phyloP scores from a whole-genome alignment of 495 filamentous ascomycete genomes.

The Tetracladium setigerum region DNA sequence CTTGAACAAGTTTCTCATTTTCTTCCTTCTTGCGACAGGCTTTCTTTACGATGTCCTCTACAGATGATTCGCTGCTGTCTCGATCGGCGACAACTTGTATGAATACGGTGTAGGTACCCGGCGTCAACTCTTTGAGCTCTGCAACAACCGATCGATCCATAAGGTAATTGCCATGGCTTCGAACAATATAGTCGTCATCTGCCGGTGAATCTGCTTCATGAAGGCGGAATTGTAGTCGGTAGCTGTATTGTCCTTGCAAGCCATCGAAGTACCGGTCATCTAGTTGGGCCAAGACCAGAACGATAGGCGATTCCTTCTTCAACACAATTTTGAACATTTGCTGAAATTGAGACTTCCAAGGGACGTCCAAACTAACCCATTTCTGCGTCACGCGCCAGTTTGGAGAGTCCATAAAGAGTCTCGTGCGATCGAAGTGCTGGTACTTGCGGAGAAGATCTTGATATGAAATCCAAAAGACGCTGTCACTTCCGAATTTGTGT shows the following conservation, averaged over 20 bases:
- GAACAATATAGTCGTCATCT: constrained; percentile 78
- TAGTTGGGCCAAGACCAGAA: constrained; percentile 74
- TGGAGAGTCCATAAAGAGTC: constrained; percentile 71
- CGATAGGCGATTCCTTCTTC: constrained; percentile 59
- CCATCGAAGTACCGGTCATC: constrained; percentile 83
- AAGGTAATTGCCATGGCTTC: constrained; percentile 52
- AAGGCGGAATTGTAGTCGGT: constrained; percentile 72
- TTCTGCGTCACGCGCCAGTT: constrained; percentile 78
- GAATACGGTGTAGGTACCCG: constrained; percentile 28
- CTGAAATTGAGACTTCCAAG: constrained; percentile 80
- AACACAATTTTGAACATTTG: constrained; percentile 75
- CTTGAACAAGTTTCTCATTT: constrained; percentile 65
- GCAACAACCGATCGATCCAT: constrained; percentile 67
- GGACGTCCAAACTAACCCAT: constrained; percentile 79
- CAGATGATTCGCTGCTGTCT: constrained; percentile 37
- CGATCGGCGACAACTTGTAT: constrained; percentile 8
- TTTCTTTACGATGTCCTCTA: constrained; percentile 57
- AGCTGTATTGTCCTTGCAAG: constrained; percentile 72
- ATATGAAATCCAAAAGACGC: constrained; percentile 65
- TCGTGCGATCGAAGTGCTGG: constrained; percentile 76
- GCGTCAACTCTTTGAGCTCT: constrained; percentile 48
- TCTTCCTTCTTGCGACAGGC: constrained; percentile 43
- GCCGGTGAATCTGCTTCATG: constrained; percentile 61
- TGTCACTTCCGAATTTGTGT: constrained; percentile 76
- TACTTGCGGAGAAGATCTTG: constrained; percentile 85